phyloP scores from a whole-genome alignment of 2,329 filamentous ascomycete species.

The Calonectria pauciramosa region DNA sequence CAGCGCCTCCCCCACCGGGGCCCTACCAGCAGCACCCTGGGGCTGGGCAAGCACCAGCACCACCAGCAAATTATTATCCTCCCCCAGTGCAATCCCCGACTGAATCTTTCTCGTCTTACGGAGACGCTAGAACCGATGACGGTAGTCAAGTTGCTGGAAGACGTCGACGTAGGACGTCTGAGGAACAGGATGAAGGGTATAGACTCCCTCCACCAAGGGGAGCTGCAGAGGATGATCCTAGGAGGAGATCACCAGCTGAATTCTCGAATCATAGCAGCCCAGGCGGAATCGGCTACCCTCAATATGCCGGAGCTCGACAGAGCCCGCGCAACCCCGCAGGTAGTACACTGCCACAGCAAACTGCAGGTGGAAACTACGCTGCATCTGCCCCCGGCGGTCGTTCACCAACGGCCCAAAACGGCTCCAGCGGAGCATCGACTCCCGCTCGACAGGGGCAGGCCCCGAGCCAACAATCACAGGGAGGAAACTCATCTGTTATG shows the following conservation, averaged over 20 bases:
- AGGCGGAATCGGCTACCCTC: constrained; percentile 54
- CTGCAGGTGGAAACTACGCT: constrained; percentile 41
- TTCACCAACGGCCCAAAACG: constrained; percentile 54
- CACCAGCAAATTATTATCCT: constrained; percentile 56
- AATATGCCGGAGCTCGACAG: constrained; percentile 53
- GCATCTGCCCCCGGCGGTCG: constrained; percentile 48
- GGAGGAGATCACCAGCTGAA: constrained; percentile 66
- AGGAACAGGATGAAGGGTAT: constrained; percentile 58
- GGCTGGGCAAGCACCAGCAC: constrained; percentile 47
- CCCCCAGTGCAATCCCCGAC: constrained; percentile 60
- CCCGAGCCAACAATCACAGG: constrained; percentile 36
- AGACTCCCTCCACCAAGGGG: constrained; percentile 60
- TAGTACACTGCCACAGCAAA: constrained; percentile 49
- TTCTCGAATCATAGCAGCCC: constrained; percentile 64
- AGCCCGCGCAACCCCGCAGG: constrained; percentile 55
- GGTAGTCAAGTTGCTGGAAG: constrained; percentile 48
- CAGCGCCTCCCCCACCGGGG: constrained; percentile 41
- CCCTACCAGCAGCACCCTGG: constrained; percentile 36
- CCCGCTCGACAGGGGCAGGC: constrained; percentile 47
- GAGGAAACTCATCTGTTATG: constrained; percentile 61
- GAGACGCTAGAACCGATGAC: constrained; percentile 51
- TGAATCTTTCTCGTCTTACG: constrained; percentile 57
- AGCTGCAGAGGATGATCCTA: constrained; percentile 62
- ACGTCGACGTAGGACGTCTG: constrained; percentile 54
- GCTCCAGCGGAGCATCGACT: constrained; percentile 54